Base-by-base conservation (phyloP, 176 grass and related monocot species). In the Coix lacrymajobi region DNA sequence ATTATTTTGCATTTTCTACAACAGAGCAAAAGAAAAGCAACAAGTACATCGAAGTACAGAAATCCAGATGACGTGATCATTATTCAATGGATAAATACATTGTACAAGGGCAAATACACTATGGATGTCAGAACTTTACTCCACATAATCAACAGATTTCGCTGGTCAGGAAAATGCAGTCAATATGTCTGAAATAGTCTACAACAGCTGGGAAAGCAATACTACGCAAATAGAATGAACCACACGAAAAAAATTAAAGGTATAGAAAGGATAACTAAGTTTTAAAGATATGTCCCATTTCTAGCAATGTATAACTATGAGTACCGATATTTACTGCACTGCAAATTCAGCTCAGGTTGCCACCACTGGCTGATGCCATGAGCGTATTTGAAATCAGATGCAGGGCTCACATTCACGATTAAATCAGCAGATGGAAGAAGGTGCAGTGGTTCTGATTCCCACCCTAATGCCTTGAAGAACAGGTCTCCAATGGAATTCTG, bases 361-460 rank as follows among this genome's bases (percentile, higher is more conserved):
- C 96, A 99, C 96, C 96, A 99, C 30, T 99, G 96, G 65, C 92
- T 84, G 85, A 99, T 88, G 36, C 91, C 89, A 90, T 99, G 96
- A 67, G 96, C 96, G 14, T 84, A 88, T 87, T 81, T 90, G 83
- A 96, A 99, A 75, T 93, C 85, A 1, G 72, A 83, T 22, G 91
- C 87, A 83, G 85, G 87, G 62, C 87, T 88, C 36, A 85, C 39
- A 67, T 92, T 99, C 62, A 86, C 73, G n/a, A 88, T 95, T 28
- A 99, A 65, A 83, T 99, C 90, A 17, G 96, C 96, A 24, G 89
- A 99, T 66, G 96, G 96, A 78, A 99, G 89, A 79, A 99, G 89
- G 83, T 99, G 91, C 84, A 95, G 70, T 8, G 93, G 93, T 66
- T 99, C 91, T 5, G 96, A 99, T 69, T 99, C 96, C 83, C 87